Evolutionary conservation across 148 eudicot species (phyloP).

Genomic region (Cornus kousa): DNA sequence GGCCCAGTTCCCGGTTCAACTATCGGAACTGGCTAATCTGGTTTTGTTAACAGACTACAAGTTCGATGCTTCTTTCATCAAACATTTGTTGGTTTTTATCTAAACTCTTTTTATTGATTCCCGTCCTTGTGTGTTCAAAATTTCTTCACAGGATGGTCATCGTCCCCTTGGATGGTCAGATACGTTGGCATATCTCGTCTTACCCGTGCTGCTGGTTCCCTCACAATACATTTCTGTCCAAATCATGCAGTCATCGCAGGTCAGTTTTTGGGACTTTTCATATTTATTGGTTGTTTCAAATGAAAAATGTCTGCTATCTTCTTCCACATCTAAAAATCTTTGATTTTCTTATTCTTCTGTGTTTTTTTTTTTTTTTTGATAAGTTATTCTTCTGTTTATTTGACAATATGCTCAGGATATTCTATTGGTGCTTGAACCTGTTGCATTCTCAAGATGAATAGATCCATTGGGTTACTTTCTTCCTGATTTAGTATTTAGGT

Average conservation of each 20-base stretch:
- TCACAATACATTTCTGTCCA: conserved; percentile 78
- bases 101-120: background rate
- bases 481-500: background rate
- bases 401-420: background rate
- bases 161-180: conserved; percentile 96
- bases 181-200: conserved; percentile 83
- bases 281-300: background rate
- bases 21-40: too few relatives aligned
- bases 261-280: conserved; percentile 20
- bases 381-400: background rate
- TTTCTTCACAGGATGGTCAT: conserved; percentile 70
- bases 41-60: too few relatives aligned
- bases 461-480: background rate
- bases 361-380: too few relatives aligned
- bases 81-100: background rate
- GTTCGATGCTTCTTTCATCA: too few relatives aligned
- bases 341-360: too few relatives aligned
- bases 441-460: background rate
- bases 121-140: background rate
- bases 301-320: too few relatives aligned
- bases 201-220: conserved; percentile 63
- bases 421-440: background rate
- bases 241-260: conserved; percentile 92
- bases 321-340: background rate
- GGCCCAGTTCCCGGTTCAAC: too few relatives aligned